Evolutionary conservation across 2,329 filamentous ascomycete genomes (phyloP).

Genomic region (Pochonia chlamydosporia): DNA sequence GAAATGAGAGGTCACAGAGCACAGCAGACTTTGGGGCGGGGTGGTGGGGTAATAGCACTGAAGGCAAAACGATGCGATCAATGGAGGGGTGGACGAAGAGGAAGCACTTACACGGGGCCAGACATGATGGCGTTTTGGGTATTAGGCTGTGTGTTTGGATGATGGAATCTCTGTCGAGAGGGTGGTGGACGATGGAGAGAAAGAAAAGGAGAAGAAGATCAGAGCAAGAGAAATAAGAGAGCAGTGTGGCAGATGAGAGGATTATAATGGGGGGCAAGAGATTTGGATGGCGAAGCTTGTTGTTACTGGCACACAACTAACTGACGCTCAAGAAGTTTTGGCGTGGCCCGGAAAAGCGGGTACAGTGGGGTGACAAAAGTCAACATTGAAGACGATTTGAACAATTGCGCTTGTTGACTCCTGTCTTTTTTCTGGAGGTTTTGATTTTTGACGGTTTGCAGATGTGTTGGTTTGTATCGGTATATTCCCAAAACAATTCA

Average conservation of each 20-base stretch:
- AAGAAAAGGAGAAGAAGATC: constrained; percentile 10
- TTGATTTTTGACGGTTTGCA: too few species aligned
- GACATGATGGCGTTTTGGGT: constrained; percentile 49
- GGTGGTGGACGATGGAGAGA: constrained; percentile 14
- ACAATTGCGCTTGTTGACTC: too few species aligned
- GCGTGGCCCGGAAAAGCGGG: constrained; percentile 13
- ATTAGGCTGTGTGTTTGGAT: background rate
- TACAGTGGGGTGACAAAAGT: too few species aligned
- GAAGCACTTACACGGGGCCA: constrained; percentile 59
- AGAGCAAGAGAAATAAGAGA: constrained; percentile 4
- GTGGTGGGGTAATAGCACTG: constrained; percentile 34
- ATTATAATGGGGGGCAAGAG: constrained; percentile 6
- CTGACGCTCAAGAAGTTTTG: constrained; percentile 12
- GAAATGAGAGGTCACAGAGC: constrained; percentile 27
- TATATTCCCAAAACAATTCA: too few species aligned
- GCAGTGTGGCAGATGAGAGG: constrained; percentile 9
- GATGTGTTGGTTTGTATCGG: too few species aligned
- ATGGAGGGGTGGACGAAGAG: constrained; percentile 15
- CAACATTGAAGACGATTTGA: too few species aligned
- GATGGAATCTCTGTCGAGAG: constrained; percentile 9
- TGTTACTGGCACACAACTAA: constrained; percentile 7
- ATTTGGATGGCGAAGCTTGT: constrained; percentile 6
- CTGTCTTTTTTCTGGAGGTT: too few species aligned
- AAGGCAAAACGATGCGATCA: constrained; percentile 17
- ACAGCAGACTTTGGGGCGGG: constrained; percentile 25